Base-by-base conservation (phyloP, 2,329 filamentous ascomycete genomes). In the Juglanconis sp. region DNA sequence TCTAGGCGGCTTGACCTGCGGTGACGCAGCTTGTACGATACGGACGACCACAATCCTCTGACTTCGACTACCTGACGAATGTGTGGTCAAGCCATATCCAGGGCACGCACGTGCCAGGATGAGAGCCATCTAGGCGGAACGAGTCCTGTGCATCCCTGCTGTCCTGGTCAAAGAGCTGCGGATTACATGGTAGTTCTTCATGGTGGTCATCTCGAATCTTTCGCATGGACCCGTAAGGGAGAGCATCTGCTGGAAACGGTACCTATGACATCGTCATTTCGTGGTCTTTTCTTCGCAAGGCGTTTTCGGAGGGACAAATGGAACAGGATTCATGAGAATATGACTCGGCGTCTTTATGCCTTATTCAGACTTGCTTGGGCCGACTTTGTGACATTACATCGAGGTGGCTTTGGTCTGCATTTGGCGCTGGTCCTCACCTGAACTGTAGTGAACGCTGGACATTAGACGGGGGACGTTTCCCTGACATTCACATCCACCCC, bases 221-320 rank as follows among this genome's bases (percentile, higher is more conserved):
- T 34, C 40, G 38, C 52, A 53, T 44, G 38, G 38, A 46, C 11
- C 38, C 38, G 15, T 5, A 40, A 40, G 48, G 36, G 11, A 17
- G 32, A 51, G 31, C 36, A 57, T 57, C n/a, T 51, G 7, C 35
- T 17, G 34, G 46, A 49, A 57, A 44, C n/a, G 38, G 31, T 50
- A 40, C 38, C 32, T 24, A 50, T 44, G 47, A 40, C 38, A 17
- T 46, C 30, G 38, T 46, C 38, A 42, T 52, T 49, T 46, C 55
- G 6, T 46, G 55, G 31, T 57, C 36, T 51, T 57, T 52, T 52
- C 55, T 35, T 52, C 8, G 55, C 55, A 57, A 46, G 55, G 55
- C 55, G 55, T 57, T 57, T 34, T 52, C 10, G 47, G 55, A 52
- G 35, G 47, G 31, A 44, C 36, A 44, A 51, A 44, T 13, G 36